phyloP scores from a whole-genome alignment of 305 asterid species.

The Solanum hybrid region DNA sequence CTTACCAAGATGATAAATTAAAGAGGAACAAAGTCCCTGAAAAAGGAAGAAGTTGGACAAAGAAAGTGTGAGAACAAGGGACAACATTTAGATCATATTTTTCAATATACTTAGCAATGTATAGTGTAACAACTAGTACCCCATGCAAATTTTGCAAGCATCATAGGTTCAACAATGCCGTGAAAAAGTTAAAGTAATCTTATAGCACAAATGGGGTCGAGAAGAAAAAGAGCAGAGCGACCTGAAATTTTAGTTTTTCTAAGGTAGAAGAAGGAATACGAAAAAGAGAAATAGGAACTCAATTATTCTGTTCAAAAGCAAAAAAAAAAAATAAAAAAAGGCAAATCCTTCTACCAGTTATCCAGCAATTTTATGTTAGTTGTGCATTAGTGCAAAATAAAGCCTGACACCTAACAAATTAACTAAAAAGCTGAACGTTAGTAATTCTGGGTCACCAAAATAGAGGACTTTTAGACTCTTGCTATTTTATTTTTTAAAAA shows the following conservation, averaged over 20 bases:
- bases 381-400: background rate
- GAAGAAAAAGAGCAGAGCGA: background rate
- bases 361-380: background rate
- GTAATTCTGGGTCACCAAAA: background rate
- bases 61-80: slow-evolving; percentile 5
- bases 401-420: background rate
- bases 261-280: background rate
- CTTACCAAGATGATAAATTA: slow-evolving; percentile 73
- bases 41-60: slow-evolving; percentile 12
- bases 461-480: background rate
- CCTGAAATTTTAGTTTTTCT: background rate
- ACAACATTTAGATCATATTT: slow-evolving; percentile 2
- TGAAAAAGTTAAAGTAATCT: background rate
- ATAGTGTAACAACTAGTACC: background rate
- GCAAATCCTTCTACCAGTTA: background rate
- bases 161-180: background rate
- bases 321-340: background rate
- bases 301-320: background rate
- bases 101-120: background rate
- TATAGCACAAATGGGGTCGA: background rate
- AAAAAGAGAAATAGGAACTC: background rate
- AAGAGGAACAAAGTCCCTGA: slow-evolving; percentile 52
- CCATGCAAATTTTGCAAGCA: background rate
- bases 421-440: background rate
- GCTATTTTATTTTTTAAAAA: background rate